Percentiles rank a stretch among this genome's conserved stretches.
These are phyloP conservation scores for Lactarius evosmus DNA, from an alignment of 768 basidiomycete species.

Conservation along the genomic window DNA sequence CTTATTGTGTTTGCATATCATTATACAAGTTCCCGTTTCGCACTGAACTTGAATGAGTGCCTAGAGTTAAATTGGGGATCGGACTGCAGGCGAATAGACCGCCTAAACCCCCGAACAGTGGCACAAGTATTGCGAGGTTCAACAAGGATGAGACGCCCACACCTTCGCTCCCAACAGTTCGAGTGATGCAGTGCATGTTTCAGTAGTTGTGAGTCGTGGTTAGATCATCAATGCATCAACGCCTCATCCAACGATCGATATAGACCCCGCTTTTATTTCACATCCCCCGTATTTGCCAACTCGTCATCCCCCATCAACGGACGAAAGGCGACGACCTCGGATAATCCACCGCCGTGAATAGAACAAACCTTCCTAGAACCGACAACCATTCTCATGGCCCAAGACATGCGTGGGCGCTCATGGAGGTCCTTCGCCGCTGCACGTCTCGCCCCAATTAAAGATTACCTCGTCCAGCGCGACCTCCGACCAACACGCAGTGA, in stretches of 20 bases:
- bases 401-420: constrained; percentile 34
- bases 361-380: background rate
- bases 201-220: background rate
- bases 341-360: background rate
- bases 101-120: background rate
- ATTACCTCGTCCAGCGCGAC: constrained; percentile 49
- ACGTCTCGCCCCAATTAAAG: constrained; percentile 41
- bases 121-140: background rate
- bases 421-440: constrained; percentile 35
- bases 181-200: background rate
- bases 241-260: constrained; percentile 6
- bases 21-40: constrained; percentile 10
- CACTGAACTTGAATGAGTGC: background rate
- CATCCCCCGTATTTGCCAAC: background rate
- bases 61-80: background rate
- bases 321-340: background rate
- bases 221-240: background rate
- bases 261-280: background rate
- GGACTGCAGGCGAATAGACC: background rate
- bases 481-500: constrained; percentile 31
- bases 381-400: constrained; percentile 27
- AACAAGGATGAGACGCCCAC: background rate
- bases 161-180: background rate
- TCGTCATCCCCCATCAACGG: background rate
- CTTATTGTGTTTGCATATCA: constrained; percentile 22